phyloP scores from a whole-genome alignment of 2,329 filamentous ascomycete species.

The Cladophialophora immunda region DNA sequence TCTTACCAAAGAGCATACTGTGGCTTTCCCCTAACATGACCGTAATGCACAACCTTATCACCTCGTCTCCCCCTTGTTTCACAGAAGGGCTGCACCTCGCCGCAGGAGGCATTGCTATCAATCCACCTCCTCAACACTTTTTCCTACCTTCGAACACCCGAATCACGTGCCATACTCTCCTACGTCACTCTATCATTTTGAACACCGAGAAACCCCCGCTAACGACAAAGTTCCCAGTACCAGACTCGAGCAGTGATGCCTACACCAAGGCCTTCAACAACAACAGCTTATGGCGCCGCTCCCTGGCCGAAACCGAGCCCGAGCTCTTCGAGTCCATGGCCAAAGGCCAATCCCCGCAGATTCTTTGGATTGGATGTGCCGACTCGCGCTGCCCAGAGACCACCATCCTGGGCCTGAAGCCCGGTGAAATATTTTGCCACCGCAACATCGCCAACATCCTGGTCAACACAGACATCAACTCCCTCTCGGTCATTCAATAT shows the following conservation, averaged over 20 bases:
- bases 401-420: constrained; percentile 74
- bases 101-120: background rate
- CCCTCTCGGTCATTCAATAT: constrained; percentile 79
- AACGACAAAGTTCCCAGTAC: constrained; percentile 12
- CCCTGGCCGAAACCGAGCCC: constrained; percentile 58
- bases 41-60: background rate
- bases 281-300: constrained; percentile 41
- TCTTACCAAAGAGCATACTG: background rate
- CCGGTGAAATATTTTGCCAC: constrained; percentile 87
- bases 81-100: background rate
- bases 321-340: constrained; percentile 74
- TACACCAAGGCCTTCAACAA: constrained; percentile 40
- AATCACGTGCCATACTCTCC: background rate
- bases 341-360: constrained; percentile 69
- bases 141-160: background rate
- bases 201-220: background rate
- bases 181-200: constrained; percentile 3
- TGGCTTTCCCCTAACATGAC: background rate
- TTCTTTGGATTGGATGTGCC: constrained; percentile 85
- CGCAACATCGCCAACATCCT: constrained; percentile 91
- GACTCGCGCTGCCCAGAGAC: constrained; percentile 87
- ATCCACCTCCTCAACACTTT: constrained; percentile 19
- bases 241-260: constrained; percentile 28
- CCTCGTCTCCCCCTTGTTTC: background rate
- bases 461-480: constrained; percentile 76